Evolutionary conservation across 2,329 filamentous ascomycete species (phyloP), one percentile per base, ranked within the genome.

Genomic region (Metarhizium sp.): DNA sequence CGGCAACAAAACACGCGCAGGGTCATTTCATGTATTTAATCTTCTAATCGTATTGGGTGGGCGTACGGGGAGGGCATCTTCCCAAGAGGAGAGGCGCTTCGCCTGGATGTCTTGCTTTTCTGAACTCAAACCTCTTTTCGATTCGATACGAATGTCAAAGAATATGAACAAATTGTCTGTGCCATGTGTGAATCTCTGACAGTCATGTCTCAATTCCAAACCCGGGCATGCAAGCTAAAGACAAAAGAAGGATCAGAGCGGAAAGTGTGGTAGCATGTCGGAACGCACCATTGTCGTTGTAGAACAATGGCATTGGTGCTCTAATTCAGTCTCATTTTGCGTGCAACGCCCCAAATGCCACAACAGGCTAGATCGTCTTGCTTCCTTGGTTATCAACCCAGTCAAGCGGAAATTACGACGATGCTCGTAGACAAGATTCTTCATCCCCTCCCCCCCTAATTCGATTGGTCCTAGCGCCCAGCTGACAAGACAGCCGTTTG

Each of bases 41-140:
- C 61, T 75, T 75, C 71, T 77, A 78, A 78, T 78, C 58, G 64
- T 63, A 66, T 62, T 59, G 53, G 52, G 30, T 48, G 55, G 62
- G 66, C 60, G 62, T 61, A 61, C 57, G 57, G 53, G 59, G 55
- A 56, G 54, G 57, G 52, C 32, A 34, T 57, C 52, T 46, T 46
- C 51, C 55, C 55, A 55, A 54, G 57, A 56, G 56, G 51, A 55
- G 53, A 50, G 45, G 25, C 46, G 20, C 45, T 48, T 54, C 52
- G 57, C 57, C 57, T 59, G 57, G 56, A 62, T 61, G 61, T 59
- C 59, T 60, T 55, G 57, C 55, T 55, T 55, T 56, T 47, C 58
- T 55, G 38, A 56, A 56, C 25, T 47, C 53, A 51, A 47, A 7
- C 32, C 25, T 16, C 14, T 51, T 59, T 58, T 60, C 53, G n/a